Conservation (phyloP, 345 rosid genomes). For the Leavenworthia alabamica region DNA sequence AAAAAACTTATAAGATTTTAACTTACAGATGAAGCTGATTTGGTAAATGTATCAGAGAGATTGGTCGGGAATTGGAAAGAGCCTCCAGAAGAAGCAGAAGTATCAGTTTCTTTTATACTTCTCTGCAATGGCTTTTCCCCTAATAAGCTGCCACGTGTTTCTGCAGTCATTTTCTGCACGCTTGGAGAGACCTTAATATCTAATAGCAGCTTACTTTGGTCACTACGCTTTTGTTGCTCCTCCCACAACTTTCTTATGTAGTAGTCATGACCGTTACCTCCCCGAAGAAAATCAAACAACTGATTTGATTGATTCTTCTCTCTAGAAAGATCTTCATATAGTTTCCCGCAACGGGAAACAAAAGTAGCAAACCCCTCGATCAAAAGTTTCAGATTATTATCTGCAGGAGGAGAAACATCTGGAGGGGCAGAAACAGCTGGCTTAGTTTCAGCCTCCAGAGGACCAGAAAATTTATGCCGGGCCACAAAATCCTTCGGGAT, state of each 20-base stretch:
- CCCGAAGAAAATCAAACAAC: conserved; percentile 75
- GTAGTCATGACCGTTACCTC: conserved; percentile 80
- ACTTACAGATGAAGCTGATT: conserved; percentile 66
- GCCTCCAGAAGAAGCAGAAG: conserved; percentile 44
- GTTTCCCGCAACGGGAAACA: conserved; percentile 89
- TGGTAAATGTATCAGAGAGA: conserved; percentile 81
- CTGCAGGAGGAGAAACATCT: conserved; percentile 72
- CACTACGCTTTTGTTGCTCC: conserved; percentile 58
- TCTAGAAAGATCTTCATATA: conserved; percentile 91
- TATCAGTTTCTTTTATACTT: conserved; percentile 45
- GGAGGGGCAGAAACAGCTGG: conserved; percentile 53
- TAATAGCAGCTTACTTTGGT: conserved; percentile 44
- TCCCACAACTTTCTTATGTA: conserved; percentile 86
- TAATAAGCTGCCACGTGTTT: conserved; percentile 71
- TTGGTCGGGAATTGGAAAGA: conserved; percentile 50
- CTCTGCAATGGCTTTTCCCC: conserved; percentile 87
- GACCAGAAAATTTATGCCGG: conserved; percentile 60
- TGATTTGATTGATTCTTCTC: conserved; percentile 88
- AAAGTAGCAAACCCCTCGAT: conserved; percentile 90
- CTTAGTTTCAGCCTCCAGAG: conserved; percentile 43
- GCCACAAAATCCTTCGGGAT: conserved; percentile 78
- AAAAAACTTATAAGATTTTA: background rate
- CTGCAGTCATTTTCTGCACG: conserved; percentile 70
- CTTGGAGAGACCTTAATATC: conserved; percentile 47
- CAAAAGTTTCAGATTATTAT: conserved; percentile 60